Evolutionary conservation across 2,329 filamentous ascomycete species (phyloP).

Genomic region (Lecanicillium sp.): DNA sequence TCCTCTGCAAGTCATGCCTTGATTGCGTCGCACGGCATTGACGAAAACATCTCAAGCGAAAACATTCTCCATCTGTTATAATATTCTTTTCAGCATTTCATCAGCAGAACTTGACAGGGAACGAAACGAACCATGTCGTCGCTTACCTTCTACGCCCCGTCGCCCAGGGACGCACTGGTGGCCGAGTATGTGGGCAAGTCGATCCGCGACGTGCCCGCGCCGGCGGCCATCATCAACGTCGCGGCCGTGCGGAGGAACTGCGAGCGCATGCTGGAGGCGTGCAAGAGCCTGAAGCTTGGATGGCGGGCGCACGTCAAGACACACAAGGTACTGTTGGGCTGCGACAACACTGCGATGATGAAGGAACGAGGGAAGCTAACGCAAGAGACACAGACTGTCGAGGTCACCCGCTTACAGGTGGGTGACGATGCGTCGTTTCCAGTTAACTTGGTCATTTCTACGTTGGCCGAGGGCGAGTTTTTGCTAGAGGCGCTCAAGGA

Average conservation of each 20-base stretch:
- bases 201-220: constrained; percentile 56
- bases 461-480: constrained; percentile 66
- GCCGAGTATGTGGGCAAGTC: constrained; percentile 46
- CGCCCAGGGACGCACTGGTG: constrained; percentile 20
- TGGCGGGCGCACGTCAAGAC: constrained; percentile 80
- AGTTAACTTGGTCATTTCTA: constrained; percentile 65
- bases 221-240: constrained; percentile 62
- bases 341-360: not conserved
- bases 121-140: constrained; percentile 17
- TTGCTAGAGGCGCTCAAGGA: constrained; percentile 55
- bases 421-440: constrained; percentile 42
- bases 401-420: constrained; percentile 65
- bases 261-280: constrained; percentile 61
- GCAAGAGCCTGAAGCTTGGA: constrained; percentile 50
- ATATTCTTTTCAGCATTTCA: no score
- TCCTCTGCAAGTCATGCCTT: no score
- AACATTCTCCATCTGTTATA: no score
- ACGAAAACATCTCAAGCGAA: no score
- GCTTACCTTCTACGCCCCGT: constrained; percentile 19
- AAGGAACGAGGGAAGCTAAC: no score
- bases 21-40: no score
- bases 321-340: constrained; percentile 56
- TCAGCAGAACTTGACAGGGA: not conserved
- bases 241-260: constrained; percentile 64
- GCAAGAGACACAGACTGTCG: constrained; percentile 48